phyloP scores from a whole-genome alignment of 768 basidiomycete species.

The Kwoniella europaea region DNA sequence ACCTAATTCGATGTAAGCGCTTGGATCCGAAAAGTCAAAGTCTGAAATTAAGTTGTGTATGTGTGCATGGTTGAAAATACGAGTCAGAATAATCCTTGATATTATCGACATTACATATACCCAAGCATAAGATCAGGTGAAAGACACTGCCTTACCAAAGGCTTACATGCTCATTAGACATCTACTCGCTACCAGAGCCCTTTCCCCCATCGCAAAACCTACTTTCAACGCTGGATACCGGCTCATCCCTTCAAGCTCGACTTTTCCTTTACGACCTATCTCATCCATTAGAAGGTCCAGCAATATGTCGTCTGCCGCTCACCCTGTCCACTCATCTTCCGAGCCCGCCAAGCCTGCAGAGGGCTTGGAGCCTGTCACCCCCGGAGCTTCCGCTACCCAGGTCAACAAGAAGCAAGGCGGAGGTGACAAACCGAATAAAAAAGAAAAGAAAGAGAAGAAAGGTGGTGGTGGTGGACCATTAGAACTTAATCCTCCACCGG shows the following conservation, averaged over 20 bases:
- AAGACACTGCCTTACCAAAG: slow-evolving; percentile 7
- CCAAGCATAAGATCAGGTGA: not conserved
- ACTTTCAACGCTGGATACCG: slow-evolving; percentile 1
- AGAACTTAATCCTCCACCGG: slow-evolving; percentile 69
- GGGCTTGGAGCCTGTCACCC: slow-evolving; percentile 29
- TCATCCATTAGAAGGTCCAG: slow-evolving; percentile 5
- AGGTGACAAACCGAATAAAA: slow-evolving; percentile 44
- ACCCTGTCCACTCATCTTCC: slow-evolving; percentile 54
- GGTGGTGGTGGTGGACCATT: slow-evolving; percentile 42
- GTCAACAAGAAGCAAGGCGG: slow-evolving; percentile 23
- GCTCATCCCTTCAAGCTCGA: slow-evolving; percentile 4
- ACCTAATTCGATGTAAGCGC: not conserved
- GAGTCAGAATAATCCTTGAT: not conserved
- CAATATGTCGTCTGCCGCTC: slow-evolving; percentile 52
- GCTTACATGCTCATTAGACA: slow-evolving; percentile 27
- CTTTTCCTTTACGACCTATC: not conserved
- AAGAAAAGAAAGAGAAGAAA: slow-evolving; percentile 55
- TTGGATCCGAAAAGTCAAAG: not conserved
- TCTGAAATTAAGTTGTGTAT: not conserved
- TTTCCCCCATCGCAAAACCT: not conserved
- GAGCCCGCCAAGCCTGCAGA: slow-evolving; percentile 45
- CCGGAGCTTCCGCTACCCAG: slow-evolving; percentile 30
- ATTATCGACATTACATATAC: not conserved
- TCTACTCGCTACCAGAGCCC: not conserved
- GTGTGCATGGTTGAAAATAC: not conserved